Evolutionary conservation across 2,329 filamentous ascomycete species (phyloP).

Genomic region (Neonectria neomacrospora): DNA sequence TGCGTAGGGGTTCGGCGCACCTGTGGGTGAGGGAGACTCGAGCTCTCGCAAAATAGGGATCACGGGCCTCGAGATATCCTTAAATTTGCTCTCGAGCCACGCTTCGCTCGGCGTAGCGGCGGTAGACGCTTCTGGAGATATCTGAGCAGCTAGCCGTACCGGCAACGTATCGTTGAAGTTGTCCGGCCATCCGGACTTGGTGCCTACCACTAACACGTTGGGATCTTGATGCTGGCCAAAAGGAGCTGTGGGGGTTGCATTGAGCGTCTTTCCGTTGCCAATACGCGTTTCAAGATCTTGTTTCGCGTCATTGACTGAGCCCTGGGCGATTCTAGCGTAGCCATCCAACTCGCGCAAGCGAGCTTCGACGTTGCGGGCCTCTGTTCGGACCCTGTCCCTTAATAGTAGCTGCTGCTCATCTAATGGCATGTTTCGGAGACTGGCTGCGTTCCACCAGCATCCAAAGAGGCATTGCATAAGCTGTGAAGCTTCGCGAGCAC

Average conservation of each 20-base stretch:
- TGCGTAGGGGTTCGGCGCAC: background rate
- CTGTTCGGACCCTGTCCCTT: background rate
- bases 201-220: background rate
- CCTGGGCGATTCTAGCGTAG: no score
- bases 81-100: background rate
- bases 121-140: background rate
- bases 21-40: background rate
- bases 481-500: background rate
- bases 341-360: background rate
- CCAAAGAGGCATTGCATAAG: background rate
- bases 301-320: no score
- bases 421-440: background rate
- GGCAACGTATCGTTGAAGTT: background rate
- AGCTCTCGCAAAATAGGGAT: background rate
- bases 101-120: background rate
- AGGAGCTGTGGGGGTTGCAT: background rate
- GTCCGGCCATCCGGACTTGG: background rate
- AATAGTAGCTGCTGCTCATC: background rate
- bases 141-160: background rate
- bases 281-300: background rate
- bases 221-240: background rate
- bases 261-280: background rate
- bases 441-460: background rate
- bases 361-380: background rate
- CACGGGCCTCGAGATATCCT: background rate